Evolutionary conservation across 148 eudicot genomes (phyloP).

Genomic region (Persicaria tinctoria): DNA sequence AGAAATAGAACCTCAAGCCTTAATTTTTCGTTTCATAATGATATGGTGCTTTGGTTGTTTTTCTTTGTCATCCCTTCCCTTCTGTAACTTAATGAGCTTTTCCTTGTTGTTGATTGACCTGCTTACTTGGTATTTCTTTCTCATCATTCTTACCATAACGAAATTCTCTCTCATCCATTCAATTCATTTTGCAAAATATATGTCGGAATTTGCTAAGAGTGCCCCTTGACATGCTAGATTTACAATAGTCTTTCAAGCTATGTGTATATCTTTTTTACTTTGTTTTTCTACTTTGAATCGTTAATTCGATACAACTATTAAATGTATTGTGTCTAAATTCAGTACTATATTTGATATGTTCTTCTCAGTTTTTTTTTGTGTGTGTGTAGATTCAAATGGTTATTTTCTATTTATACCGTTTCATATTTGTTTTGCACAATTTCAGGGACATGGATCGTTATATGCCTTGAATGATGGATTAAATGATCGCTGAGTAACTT

Average conservation of each 20-base stretch:
- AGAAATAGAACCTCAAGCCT: background rate
- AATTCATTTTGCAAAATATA: too few species aligned
- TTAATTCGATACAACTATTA: background rate
- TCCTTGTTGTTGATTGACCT: background rate
- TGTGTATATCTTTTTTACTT: too few species aligned
- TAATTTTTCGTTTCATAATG: background rate
- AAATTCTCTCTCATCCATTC: too few species aligned
- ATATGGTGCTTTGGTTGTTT: background rate
- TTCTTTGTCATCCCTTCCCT: background rate
- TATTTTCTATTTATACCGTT: background rate
- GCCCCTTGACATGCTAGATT: too few species aligned
- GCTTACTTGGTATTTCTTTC: too few species aligned
- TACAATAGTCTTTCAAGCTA: too few species aligned
- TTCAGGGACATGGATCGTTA: slow-evolving; percentile 88
- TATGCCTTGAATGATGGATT: background rate
- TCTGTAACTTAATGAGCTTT: background rate
- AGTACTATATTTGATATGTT: background rate
- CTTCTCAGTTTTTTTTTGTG: background rate
- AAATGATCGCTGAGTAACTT: background rate
- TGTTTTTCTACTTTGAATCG: slow-evolving; percentile 16
- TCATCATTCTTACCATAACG: too few species aligned
- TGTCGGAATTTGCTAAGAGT: too few species aligned
- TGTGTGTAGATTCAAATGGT: background rate
- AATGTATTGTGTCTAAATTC: background rate
- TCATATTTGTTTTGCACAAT: slow-evolving; percentile 13